Evolutionary conservation across 371 early-diverging fungal species (phyloP).

Genomic region (Apophysomyces elegans): DNA sequence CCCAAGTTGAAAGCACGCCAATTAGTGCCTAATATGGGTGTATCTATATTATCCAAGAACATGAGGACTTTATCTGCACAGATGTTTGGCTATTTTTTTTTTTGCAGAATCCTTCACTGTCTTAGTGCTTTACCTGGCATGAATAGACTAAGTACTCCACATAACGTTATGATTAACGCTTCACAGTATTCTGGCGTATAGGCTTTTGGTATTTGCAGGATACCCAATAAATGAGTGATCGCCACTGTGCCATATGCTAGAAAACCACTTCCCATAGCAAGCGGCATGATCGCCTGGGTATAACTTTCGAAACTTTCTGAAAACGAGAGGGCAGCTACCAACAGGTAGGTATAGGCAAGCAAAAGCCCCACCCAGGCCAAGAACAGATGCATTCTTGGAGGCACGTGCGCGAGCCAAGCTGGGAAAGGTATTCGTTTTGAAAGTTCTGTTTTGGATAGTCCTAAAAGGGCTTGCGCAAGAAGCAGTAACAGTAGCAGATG

Average conservation of each 20-base stretch:
- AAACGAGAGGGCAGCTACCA: constrained; percentile 30
- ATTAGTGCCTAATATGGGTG: constrained; percentile 25
- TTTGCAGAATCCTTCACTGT: background rate
- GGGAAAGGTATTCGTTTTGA: constrained; percentile 17
- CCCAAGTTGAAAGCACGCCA: constrained; percentile 31
- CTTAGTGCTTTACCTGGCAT: constrained; percentile 18
- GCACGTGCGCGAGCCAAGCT: constrained; percentile 16
- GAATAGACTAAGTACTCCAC: constrained; percentile 37
- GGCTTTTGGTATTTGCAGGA: constrained; percentile 39
- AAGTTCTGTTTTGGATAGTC: background rate
- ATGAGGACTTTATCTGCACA: too few species aligned
- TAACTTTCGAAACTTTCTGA: constrained; percentile 32
- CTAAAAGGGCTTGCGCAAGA: constrained; percentile 14
- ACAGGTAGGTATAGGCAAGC: constrained; percentile 31
- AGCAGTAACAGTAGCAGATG: constrained; percentile 15
- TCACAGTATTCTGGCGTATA: constrained; percentile 54
- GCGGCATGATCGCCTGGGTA: constrained; percentile 34
- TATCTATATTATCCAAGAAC: constrained; percentile 14
- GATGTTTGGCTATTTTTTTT: too few species aligned
- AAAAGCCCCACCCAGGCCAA: constrained; percentile 38
- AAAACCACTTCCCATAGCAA: constrained; percentile 49
- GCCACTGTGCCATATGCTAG: constrained; percentile 39
- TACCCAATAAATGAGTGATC: constrained; percentile 40
- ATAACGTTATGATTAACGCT: constrained; percentile 38
- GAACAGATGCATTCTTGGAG: constrained; percentile 30